Percentiles rank a stretch among this genome's conserved stretches.
phyloP scores from a whole-genome alignment of 805 yeast species.

The Kregervanrija delftensis region DNA sequence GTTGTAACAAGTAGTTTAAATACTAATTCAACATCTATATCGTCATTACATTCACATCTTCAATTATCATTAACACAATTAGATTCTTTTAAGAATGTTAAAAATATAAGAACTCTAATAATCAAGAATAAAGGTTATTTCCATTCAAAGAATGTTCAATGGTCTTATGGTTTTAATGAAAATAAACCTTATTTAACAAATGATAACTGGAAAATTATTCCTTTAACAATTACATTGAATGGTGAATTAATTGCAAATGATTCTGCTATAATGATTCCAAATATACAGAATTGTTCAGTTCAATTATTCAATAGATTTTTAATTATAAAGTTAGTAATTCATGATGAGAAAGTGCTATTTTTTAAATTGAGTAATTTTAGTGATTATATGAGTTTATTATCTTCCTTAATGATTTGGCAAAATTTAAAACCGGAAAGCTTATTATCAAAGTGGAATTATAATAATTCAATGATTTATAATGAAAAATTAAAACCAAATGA shows the following conservation, averaged over 20 bases:
- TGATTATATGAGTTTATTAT: conserved; percentile 34
- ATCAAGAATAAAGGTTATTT: conserved; percentile 4
- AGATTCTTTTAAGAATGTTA: not conserved
- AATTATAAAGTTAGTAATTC: conserved; percentile 37
- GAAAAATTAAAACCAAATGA: conserved; percentile 20
- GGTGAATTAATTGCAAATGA: conserved; percentile 22
- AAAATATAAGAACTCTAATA: not conserved
- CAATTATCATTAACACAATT: no score
- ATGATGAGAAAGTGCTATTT: conserved; percentile 25
- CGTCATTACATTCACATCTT: no score
- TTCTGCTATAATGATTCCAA: conserved; percentile 15
- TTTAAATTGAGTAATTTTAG: conserved; percentile 28
- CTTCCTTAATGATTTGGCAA: conserved; percentile 44
- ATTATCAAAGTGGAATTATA: conserved; percentile 42
- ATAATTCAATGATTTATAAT: conserved; percentile 21
- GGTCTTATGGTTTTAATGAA: conserved; percentile 6
- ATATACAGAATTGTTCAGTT: conserved; percentile 25
- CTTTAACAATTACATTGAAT: conserved; percentile 18
- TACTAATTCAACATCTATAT: no score
- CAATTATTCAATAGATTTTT: conserved; percentile 18
- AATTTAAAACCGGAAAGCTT: conserved; percentile 39
- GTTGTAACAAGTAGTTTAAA: no score
- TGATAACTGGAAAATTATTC: conserved; percentile 17
- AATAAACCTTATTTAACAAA: not conserved
- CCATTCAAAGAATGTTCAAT: conserved; percentile 1